Evolutionary conservation across 2,329 filamentous ascomycete species (phyloP).

Genomic region (Aulographum hederae): DNA sequence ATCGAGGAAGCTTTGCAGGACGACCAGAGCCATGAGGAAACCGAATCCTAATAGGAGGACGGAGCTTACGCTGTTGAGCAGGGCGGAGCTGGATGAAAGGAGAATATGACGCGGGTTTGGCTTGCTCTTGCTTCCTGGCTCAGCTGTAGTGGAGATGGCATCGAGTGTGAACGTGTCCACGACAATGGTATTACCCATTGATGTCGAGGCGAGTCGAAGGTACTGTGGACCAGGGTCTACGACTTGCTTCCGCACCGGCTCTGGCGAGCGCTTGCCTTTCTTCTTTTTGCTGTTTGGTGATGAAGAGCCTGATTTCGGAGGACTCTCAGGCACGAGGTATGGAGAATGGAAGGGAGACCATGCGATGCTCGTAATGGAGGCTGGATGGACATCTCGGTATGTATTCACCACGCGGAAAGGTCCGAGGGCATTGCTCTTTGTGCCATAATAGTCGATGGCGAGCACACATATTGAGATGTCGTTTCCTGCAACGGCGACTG

Average conservation of each 20-base stretch:
- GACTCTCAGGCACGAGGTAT: background rate
- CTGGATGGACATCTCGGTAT: constrained; percentile 35
- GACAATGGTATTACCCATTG: constrained; percentile 60
- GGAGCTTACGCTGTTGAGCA: background rate
- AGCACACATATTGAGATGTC: constrained; percentile 64
- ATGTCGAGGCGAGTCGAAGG: constrained; percentile 65
- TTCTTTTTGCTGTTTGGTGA: background rate
- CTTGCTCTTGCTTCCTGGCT: no score
- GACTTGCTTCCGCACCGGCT: background rate
- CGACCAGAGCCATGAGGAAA: constrained; percentile 41
- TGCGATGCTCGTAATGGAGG: constrained; percentile 37
- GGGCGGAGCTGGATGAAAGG: background rate
- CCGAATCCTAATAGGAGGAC: constrained; percentile 41
- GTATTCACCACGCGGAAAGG: constrained; percentile 31
- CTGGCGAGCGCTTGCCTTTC: background rate
- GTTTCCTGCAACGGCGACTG: constrained; percentile 62
- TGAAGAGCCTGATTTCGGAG: constrained; percentile 4
- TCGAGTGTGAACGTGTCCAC: constrained; percentile 62
- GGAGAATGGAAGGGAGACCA: constrained; percentile 27
- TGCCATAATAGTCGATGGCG: constrained; percentile 40
- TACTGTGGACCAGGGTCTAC: constrained; percentile 39
- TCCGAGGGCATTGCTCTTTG: constrained; percentile 23
- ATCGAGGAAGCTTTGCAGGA: constrained; percentile 21
- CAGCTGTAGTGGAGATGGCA: constrained; percentile 24
- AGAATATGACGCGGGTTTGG: background rate